Conservation (phyloP, 805 yeast genomes). For the Candida succiphila region DNA sequence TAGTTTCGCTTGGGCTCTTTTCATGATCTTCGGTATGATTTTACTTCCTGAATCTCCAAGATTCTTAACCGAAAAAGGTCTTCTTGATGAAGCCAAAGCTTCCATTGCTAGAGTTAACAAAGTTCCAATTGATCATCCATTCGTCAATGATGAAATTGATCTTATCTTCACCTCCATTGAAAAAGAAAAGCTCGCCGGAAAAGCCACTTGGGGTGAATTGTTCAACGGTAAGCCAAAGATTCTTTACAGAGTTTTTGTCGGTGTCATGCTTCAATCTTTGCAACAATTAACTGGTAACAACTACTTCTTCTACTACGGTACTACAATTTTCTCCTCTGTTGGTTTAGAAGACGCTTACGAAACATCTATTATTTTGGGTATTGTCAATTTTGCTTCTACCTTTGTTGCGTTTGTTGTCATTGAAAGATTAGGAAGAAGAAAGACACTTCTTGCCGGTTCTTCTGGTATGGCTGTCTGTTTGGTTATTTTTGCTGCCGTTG, state of each 20-base stretch:
- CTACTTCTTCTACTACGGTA: conserved; percentile 63
- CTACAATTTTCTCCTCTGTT: conserved; percentile 44
- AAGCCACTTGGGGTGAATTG: conserved; percentile 40
- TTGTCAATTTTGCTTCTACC: conserved; percentile 38
- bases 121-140: conserved; percentile 18
- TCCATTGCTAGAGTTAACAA: conserved; percentile 42
- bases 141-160: conserved; percentile 23
- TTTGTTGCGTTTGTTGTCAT: conserved; percentile 41
- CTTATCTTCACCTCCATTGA: conserved; percentile 34
- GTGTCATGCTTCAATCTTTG: conserved; percentile 47
- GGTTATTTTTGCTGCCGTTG: conserved; percentile 42
- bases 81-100: conserved; percentile 41
- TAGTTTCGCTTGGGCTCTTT: conserved; percentile 44
- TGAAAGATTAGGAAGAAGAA: conserved; percentile 58
- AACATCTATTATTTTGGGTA: conserved; percentile 32
- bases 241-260: conserved; percentile 30
- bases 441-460: conserved; percentile 51
- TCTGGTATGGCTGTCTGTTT: conserved; percentile 52
- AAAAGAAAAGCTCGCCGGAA: conserved; percentile 38
- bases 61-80: conserved; percentile 44
- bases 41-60: conserved; percentile 69
- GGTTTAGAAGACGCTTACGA: conserved; percentile 38
- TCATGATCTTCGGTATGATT: conserved; percentile 45
- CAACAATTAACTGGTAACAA: conserved; percentile 71
- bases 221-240: conserved; percentile 42